Evolutionary conservation across 148 eudicot genomes (phyloP), one percentile per base, ranked within the genome.

Genomic region (Chenopodium suecicum): DNA sequence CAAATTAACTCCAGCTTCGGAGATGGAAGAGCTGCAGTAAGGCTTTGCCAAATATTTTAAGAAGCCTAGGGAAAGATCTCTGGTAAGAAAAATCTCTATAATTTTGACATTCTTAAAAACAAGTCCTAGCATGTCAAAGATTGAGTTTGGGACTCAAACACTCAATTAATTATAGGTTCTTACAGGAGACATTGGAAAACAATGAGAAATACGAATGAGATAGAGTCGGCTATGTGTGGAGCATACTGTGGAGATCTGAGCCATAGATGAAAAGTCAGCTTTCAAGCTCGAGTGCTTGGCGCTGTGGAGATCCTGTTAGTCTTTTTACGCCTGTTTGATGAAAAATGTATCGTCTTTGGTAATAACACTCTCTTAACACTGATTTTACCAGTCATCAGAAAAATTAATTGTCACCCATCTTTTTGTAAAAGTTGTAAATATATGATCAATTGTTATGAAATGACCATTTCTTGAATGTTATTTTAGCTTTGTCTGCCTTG

Each of bases 1-100:
- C 98, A 74, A 94, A 92, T 85, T 92, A 94, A 78, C 93, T 94
- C 78, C 90, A 91, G 77, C 88, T 91, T 68, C 92, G 93, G 72
- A 86, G 97, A 89, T 88, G 92, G 78, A 92, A 94, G 89, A 92
- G 92, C 87, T 89, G 84, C 87, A 87, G 87, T 78, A 89, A 86
- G 71, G 73, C 88, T 34, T 68, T 63, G 88, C 82, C 80, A 41
- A 41, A 41, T 71, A 20, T 23, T 81, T n/a, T 31, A 71, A 71
- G 76, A 67, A 76, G 78, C 79, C 37, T 86, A 85, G 80, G 89
- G 81, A 27, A 87, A 79, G 71, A 78, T 58, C 74, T 46, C 50
- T 34, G 77, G 70, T 71, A 79, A 66, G 72, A 89, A 78, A 83
- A 85, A 76, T 72, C 93, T 89, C 67, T 82, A 82, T 54, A 86